Percentiles rank a stretch among this genome's conserved stretches.
phyloP scores from a whole-genome alignment of 2,329 filamentous ascomycete species.

The Sclerotiophoma versabilis region DNA sequence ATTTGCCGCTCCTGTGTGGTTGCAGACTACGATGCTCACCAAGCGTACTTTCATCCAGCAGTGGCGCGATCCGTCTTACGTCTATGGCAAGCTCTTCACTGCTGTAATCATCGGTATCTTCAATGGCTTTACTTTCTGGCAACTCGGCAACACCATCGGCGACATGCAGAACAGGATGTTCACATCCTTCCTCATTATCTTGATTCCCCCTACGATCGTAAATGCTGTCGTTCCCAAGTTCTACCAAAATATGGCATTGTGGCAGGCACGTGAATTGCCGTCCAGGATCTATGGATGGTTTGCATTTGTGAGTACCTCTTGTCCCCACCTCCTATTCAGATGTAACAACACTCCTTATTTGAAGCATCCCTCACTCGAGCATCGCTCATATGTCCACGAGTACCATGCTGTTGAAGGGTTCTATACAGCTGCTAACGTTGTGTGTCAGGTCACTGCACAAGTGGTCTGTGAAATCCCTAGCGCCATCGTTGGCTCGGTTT shows the following conservation, averaged over 20 bases:
- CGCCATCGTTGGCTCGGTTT: constrained; percentile 67
- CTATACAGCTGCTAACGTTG: not conserved
- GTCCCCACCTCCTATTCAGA: no score
- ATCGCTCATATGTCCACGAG: no score
- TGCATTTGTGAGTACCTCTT: constrained; percentile 62
- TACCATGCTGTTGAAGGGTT: no score
- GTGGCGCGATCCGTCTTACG: constrained; percentile 78
- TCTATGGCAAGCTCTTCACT: constrained; percentile 79
- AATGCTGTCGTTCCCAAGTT: constrained; percentile 81
- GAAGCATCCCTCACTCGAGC: no score
- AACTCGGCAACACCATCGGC: constrained; percentile 68
- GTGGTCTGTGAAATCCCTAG: constrained; percentile 76
- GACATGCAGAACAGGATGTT: constrained; percentile 83
- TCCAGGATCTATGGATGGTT: constrained; percentile 79
- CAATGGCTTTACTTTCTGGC: constrained; percentile 81
- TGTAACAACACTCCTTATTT: no score
- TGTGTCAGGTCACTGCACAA: constrained; percentile 65
- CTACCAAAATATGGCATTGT: constrained; percentile 74
- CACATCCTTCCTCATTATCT: constrained; percentile 66
- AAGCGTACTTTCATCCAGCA: constrained; percentile 75
- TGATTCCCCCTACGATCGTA: constrained; percentile 72
- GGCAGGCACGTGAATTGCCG: constrained; percentile 76
- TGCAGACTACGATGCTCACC: constrained; percentile 71
- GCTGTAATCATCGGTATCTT: constrained; percentile 76
- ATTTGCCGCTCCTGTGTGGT: constrained; percentile 70